Evolutionary conservation across 768 basidiomycete species (phyloP).

Genomic region (Amanita subjunquillea): DNA sequence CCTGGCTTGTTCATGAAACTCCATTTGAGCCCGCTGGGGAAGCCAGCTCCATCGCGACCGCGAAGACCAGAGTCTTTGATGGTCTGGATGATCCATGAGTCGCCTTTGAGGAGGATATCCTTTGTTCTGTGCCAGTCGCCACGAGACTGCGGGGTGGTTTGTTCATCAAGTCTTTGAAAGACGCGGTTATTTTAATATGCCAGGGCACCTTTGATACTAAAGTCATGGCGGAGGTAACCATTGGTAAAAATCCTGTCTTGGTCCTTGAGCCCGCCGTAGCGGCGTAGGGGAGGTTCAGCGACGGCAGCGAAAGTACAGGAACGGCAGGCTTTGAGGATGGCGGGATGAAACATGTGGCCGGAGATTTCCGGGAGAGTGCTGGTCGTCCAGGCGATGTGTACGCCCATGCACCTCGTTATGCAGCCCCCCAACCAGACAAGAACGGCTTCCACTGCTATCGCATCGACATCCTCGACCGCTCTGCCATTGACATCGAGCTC

Average conservation of each 20-base stretch:
- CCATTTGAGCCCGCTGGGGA: slow-evolving; percentile 94
- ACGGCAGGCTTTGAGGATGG: no score
- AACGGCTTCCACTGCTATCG: slow-evolving; percentile 46
- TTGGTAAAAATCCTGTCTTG: slow-evolving; percentile 94
- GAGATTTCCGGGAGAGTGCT: no score
- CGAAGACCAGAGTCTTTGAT: slow-evolving; percentile 95
- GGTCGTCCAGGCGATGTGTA: slow-evolving; percentile 78
- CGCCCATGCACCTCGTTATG: slow-evolving; percentile 72
- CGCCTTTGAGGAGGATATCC: slow-evolving; percentile 90
- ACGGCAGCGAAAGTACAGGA: slow-evolving; percentile 57
- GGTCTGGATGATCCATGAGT: slow-evolving; percentile 93
- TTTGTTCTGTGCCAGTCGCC: slow-evolving; percentile 99
- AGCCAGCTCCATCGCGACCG: slow-evolving; percentile 94
- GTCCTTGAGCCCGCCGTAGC: slow-evolving; percentile 91
- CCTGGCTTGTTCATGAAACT: no score
- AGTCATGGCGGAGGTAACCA: slow-evolving; percentile 79
- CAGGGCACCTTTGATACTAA: slow-evolving; percentile 86
- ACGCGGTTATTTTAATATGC: slow-evolving; percentile 36
- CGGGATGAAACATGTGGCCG: no score
- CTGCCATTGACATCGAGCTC: no score
- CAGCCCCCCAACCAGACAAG: slow-evolving; percentile 33
- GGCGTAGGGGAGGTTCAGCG: slow-evolving; percentile 76
- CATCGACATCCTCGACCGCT: slow-evolving; percentile 58
- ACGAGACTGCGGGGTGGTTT: slow-evolving; percentile 57
- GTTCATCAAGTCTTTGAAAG: background rate